These are phyloP conservation scores for Elsinoe australis DNA, from an alignment of 2,329 filamentous ascomycete species.

Conservation along the genomic window DNA sequence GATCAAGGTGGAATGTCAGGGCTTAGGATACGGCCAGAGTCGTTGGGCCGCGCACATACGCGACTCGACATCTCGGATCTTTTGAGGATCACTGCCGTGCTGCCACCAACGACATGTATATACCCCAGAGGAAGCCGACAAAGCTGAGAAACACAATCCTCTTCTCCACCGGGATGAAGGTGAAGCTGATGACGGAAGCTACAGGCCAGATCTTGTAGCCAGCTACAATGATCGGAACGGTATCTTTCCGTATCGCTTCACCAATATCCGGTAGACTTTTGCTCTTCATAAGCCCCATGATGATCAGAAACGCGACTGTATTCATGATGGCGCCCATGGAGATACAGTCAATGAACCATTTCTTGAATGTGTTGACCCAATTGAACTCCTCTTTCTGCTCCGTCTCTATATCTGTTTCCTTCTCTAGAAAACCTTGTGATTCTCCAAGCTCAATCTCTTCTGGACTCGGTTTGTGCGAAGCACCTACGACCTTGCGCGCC, in stretches of 20 bases:
- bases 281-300: slow-evolving; percentile 41
- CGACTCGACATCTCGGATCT: no score
- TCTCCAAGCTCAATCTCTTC: slow-evolving; percentile 4
- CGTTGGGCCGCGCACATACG: no score
- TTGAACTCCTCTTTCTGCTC: slow-evolving; percentile 22
- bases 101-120: slow-evolving; percentile 59
- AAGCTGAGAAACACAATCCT: slow-evolving; percentile 63
- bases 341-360: slow-evolving; percentile 56
- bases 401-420: slow-evolving; percentile 29
- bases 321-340: slow-evolving; percentile 56
- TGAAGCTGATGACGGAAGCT: slow-evolving; percentile 63
- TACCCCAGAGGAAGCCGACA: slow-evolving; percentile 65
- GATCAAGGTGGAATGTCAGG: no score
- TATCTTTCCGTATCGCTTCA: slow-evolving; percentile 31
- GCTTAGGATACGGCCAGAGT: no score
- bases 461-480: background rate
- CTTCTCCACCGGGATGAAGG: slow-evolving; percentile 61
- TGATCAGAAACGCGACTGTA: slow-evolving; percentile 52
- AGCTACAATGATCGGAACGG: slow-evolving; percentile 52
- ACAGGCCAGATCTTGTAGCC: slow-evolving; percentile 66
- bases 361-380: slow-evolving; percentile 34
- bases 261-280: slow-evolving; percentile 16
- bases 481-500: slow-evolving; percentile 31
- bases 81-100: slow-evolving; percentile 14
- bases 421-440: slow-evolving; percentile 37